Evolutionary conservation across 2,329 filamentous ascomycete genomes (phyloP).

Genomic region (Nigrospora osmanthi): DNA sequence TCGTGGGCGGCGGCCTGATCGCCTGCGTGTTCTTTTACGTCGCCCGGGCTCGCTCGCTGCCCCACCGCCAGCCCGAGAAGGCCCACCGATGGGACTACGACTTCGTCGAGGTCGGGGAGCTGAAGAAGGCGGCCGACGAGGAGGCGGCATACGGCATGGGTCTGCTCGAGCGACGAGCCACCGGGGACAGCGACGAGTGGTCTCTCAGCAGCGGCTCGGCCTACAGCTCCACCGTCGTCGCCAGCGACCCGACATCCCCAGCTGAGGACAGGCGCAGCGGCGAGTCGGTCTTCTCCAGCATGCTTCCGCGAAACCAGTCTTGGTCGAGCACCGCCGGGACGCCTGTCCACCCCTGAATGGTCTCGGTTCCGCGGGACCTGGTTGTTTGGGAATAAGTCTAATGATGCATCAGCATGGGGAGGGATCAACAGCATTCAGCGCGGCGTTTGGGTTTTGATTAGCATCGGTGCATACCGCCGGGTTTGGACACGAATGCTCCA

Average conservation of each 20-base stretch:
- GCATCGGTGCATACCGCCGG: too few relatives aligned
- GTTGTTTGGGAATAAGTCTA: not conserved
- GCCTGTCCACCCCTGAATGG: not conserved
- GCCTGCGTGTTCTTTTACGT: slow-evolving; percentile 77
- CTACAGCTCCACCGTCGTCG: slow-evolving; percentile 6
- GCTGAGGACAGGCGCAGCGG: not conserved
- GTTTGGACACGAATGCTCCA: too few relatives aligned
- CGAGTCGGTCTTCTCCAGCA: not conserved
- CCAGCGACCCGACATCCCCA: slow-evolving; percentile 4
- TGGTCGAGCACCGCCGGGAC: not conserved
- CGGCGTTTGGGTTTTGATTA: not conserved
- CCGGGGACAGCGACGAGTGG: slow-evolving; percentile 6
- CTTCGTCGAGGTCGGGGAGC: slow-evolving; percentile 77
- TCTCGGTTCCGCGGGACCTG: not conserved
- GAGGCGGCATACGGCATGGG: slow-evolving; percentile 10
- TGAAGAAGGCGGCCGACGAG: slow-evolving; percentile 19
- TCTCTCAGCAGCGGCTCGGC: slow-evolving; percentile 6
- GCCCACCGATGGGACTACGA: slow-evolving; percentile 91
- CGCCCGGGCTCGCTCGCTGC: slow-evolving; percentile 71
- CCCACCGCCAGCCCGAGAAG: slow-evolving; percentile 77
- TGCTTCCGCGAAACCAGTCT: not conserved
- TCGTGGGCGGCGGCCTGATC: slow-evolving; percentile 77
- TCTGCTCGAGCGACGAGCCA: slow-evolving; percentile 4
- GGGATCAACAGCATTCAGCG: not conserved
- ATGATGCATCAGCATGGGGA: not conserved